Conservation (phyloP, 345 rosid genomes). For the Theobroma cacao region DNA sequence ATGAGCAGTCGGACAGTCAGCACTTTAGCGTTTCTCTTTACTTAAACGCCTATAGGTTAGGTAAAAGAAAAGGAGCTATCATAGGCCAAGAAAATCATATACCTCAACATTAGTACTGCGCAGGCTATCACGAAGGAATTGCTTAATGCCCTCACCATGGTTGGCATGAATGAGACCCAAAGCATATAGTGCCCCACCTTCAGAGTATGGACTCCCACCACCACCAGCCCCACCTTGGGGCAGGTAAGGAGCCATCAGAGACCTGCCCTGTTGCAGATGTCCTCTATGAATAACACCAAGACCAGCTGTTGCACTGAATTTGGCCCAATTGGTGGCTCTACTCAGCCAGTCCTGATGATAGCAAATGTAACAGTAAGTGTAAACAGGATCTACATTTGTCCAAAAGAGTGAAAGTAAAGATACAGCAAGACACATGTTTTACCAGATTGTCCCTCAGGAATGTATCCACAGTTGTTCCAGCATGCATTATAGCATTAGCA, state of each 20-base stretch:
- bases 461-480: constrained; percentile 99
- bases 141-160: constrained; percentile 98
- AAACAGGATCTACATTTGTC: not conserved
- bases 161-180: constrained; percentile 98
- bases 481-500: constrained; percentile 99
- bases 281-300: constrained; percentile 99
- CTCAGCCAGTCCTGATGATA: constrained; percentile 91
- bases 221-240: constrained; percentile 98
- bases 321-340: constrained; percentile 99
- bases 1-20: not conserved
- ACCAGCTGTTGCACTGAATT: constrained; percentile 99
- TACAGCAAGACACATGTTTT: constrained; percentile 11
- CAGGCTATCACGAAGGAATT: constrained; percentile 91
- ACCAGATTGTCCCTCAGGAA: constrained; percentile 98
- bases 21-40: not conserved
- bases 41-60: not conserved
- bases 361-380: constrained; percentile 10
- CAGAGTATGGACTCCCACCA: constrained; percentile 97
- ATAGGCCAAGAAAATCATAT: constrained; percentile 15
- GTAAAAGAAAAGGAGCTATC: not conserved
- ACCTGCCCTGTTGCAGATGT: constrained; percentile 94
- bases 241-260: constrained; percentile 96
- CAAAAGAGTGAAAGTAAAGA: not conserved
- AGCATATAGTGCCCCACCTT: constrained; percentile 99
- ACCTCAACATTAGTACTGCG: constrained; percentile 93